Evolutionary conservation across 192 early-diverging fungal species (phyloP).

Genomic region (Glomus cerebriforme): DNA sequence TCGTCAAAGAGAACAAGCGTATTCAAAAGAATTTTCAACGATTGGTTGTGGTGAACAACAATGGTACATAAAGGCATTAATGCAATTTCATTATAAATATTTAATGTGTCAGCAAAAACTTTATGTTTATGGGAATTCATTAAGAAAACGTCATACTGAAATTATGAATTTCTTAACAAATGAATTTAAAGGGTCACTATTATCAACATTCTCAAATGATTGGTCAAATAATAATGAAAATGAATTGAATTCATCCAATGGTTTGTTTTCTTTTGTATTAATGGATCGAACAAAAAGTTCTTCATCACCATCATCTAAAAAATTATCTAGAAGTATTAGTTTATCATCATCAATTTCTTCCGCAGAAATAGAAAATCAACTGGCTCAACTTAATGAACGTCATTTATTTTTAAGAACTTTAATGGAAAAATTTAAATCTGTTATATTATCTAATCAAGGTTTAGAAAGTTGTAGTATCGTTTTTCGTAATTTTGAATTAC

Average conservation of each 20-base stretch:
- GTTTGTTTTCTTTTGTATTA: background rate
- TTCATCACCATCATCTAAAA: background rate
- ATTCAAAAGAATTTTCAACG: background rate
- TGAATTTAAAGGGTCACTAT: background rate
- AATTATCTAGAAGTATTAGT: background rate
- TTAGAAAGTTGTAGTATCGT: background rate
- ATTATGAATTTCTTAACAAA: background rate
- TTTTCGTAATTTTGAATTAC: background rate
- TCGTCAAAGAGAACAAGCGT: background rate
- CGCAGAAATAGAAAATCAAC: background rate
- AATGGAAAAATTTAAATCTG: constrained; percentile 8
- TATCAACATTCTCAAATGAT: background rate
- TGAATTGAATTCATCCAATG: background rate
- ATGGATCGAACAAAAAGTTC: background rate
- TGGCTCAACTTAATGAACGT: constrained; percentile 1
- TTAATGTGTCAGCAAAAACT: constrained; percentile 9
- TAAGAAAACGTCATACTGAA: background rate
- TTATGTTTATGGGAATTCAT: background rate
- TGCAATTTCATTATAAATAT: constrained; percentile 11
- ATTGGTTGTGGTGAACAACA: background rate
- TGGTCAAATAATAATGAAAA: background rate
- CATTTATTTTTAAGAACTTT: background rate
- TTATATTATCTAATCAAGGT: background rate
- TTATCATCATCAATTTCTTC: background rate
- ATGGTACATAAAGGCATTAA: background rate